Conservation (phyloP, 1,139 yeast species). For the Geotrichum aggregatum region DNA sequence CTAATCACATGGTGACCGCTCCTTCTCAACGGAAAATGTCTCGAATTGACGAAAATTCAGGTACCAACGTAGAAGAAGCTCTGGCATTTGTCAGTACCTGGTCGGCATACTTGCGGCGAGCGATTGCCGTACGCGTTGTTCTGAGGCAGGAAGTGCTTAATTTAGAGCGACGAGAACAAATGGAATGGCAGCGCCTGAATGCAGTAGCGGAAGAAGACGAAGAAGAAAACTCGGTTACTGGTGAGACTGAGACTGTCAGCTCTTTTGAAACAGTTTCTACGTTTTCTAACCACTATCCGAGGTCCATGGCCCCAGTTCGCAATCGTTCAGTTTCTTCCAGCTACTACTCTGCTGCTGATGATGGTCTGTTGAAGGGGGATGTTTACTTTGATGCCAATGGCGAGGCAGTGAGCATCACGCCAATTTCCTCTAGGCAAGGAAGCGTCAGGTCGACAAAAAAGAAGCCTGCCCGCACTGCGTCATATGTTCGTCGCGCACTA, state of each 20-base stretch:
- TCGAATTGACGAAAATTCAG: slow-evolving; percentile 8
- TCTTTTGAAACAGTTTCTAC: slow-evolving; percentile 3
- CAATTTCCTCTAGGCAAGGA: slow-evolving; percentile 1
- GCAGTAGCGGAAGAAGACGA: slow-evolving; percentile 13
- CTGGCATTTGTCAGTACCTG: slow-evolving; percentile 37
- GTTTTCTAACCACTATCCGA: not conserved
- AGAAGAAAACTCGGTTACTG: slow-evolving; percentile 8
- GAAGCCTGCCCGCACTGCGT: slow-evolving; percentile 11
- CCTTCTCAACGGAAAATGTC: slow-evolving; percentile 8
- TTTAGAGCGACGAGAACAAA: slow-evolving; percentile 24
- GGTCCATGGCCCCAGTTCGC: not conserved
- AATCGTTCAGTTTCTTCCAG: not conserved
- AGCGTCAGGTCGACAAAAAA: not conserved
- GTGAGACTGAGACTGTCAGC: slow-evolving; percentile 16
- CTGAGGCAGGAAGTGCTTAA: slow-evolving; percentile 33
- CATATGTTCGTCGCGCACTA: slow-evolving; percentile 22
- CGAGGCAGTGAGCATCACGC: slow-evolving; percentile 11
- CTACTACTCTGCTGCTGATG: not conserved
- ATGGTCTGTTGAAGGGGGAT: slow-evolving; percentile 1
- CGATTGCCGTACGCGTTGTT: slow-evolving; percentile 36
- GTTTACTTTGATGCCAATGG: slow-evolving; percentile 7
- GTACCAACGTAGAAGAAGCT: slow-evolving; percentile 30
- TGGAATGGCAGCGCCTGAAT: slow-evolving; percentile 8
- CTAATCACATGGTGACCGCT: slow-evolving; percentile 4
- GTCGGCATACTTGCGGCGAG: slow-evolving; percentile 36